Evolutionary conservation across 1,284 basidiomycete genomes (phyloP).

Genomic region (Ceratobasidium papillatum): DNA sequence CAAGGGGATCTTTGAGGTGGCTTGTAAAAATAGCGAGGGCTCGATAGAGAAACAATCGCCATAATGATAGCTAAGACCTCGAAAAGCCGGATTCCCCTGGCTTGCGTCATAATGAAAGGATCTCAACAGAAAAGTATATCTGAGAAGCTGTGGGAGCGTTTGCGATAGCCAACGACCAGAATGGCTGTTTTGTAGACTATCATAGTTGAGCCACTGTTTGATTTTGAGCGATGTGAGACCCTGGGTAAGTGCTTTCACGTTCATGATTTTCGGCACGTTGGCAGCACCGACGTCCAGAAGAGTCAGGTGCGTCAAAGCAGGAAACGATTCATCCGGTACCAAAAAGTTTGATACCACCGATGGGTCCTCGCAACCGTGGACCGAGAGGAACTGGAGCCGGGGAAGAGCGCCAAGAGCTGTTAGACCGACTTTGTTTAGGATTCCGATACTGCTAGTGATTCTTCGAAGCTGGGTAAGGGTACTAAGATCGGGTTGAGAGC

Average conservation of each 20-base stretch:
- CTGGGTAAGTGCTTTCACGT: not conserved
- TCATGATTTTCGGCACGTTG: not conserved
- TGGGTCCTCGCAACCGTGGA: not conserved
- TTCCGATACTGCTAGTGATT: not conserved
- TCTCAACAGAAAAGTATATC: not conserved
- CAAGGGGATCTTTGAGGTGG: not conserved
- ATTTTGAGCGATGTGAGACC: not conserved
- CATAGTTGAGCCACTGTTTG: not conserved
- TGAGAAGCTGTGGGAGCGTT: not conserved
- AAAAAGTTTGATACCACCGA: not conserved
- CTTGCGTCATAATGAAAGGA: not conserved
- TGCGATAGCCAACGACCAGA: not conserved
- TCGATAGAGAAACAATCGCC: not conserved
- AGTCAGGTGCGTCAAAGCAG: not conserved
- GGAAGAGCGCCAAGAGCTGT: not conserved
- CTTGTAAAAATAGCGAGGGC: not conserved
- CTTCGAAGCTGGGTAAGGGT: not conserved
- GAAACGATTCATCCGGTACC: constrained; percentile 8
- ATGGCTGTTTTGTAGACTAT: not conserved
- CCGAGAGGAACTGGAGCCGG: not conserved
- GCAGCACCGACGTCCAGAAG: not conserved
- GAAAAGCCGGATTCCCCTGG: not conserved
- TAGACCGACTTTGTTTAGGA: not conserved
- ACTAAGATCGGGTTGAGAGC: not conserved
- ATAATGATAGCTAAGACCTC: not conserved